Conservation (phyloP, 1,284 basidiomycete genomes). For the Ceratobasidium sp. region DNA sequence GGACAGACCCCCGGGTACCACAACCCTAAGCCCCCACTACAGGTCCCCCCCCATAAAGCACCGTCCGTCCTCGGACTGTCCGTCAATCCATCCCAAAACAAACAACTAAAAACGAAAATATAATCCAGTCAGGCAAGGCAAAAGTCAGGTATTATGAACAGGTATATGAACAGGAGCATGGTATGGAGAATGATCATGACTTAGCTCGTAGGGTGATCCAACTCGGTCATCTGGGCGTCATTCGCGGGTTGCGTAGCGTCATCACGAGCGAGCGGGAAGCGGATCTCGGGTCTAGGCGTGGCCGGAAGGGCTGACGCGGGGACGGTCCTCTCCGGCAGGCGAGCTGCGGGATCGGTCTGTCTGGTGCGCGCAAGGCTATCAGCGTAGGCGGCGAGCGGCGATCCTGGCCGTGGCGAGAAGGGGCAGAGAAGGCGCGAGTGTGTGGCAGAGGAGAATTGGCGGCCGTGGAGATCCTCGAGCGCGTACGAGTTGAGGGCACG, state of each 20-base stretch:
- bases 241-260: slow-evolving; percentile 10
- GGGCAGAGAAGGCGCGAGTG: slow-evolving; percentile 16
- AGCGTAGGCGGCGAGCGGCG: not conserved
- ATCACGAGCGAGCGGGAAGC: not conserved
- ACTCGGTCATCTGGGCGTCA: not conserved
- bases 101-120: not conserved
- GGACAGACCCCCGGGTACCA: too few relatives aligned
- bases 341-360: not conserved
- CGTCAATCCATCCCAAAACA: too few relatives aligned
- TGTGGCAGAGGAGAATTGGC: not conserved
- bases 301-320: not conserved
- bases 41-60: slow-evolving; percentile 29
- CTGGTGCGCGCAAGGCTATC: not conserved
- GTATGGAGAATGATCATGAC: too few relatives aligned
- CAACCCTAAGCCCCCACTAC: not conserved
- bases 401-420: slow-evolving; percentile 1
- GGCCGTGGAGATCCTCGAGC: slow-evolving; percentile 7
- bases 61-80: slow-evolving; percentile 20
- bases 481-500: not conserved
- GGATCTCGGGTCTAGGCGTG: not conserved
- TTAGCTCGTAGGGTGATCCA: not conserved
- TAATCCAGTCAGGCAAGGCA: not conserved
- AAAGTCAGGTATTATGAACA: not conserved
- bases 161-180: slow-evolving; percentile 17
- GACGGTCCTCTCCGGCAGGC: not conserved